Evolutionary conservation across 495 filamentous ascomycete genomes (phyloP), one percentile per base, ranked within the genome.

Genomic region (Amorphotheca resinae): DNA sequence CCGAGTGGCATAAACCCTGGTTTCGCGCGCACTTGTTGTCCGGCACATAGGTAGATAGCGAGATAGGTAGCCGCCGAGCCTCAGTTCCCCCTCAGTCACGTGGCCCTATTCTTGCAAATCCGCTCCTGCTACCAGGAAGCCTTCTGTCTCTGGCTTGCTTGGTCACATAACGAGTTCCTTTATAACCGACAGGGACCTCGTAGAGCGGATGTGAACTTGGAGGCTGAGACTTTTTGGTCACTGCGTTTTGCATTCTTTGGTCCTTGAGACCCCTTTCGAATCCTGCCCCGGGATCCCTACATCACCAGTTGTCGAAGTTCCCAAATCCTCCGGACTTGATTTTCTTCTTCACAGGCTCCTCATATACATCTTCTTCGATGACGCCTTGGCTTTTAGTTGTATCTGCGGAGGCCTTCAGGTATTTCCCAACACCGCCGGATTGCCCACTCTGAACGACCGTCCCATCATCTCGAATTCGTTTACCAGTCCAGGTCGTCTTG

Each of bases 401-500:
- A n/a, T 61, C 65, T 20, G 56, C 64, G 44, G 68, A 73, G 5
- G 67, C 72, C 49, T 83, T 76, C 28, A 88, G 58, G 58, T 95
- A 95, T 59, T 87, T 93, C 8, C 85, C 89, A 15, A 93, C 84
- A 8, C 65, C 70, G 8, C 50, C 62, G n/a, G 55, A 61, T 9
- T 62, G 63, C 1, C 58, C 65, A 17, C 59, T 67, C 33, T 59
- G 67, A 0, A 61, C 62, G 30, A 69, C 63, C 9, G 58, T 75
- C 14, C 76, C 76, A 35, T 75, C 74, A 23, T 61, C 68, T 30
- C 83, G 64, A 11, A 89, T 69, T 35, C 80, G 64, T 60, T 95
- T 96, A 2, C 89, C 91, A 25, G 85, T 91, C 87, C 86, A 95
- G 34, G 91, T 95, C 0, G 81, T 76, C 58, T 70, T 71, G 47